phyloP scores from a whole-genome alignment of 306 rosid species.

The Benincasa hispida region DNA sequence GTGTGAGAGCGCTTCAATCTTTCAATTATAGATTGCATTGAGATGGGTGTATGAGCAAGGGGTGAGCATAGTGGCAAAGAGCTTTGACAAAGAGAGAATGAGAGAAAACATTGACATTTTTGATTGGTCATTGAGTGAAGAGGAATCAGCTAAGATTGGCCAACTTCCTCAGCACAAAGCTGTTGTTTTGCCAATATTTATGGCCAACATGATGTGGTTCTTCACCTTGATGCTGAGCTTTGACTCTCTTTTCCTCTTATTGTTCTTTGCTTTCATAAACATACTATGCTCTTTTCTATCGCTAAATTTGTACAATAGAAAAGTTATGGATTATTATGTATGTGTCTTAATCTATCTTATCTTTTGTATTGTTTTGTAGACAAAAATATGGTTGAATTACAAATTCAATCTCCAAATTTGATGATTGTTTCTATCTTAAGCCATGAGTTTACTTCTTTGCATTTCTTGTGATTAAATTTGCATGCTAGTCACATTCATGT shows the following conservation, averaged over 20 bases:
- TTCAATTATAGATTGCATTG: constrained; percentile 22
- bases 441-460: too few relatives aligned
- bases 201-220: constrained; percentile 26
- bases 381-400: too few relatives aligned
- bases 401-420: too few relatives aligned
- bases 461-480: too few relatives aligned
- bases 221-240: constrained; percentile 23
- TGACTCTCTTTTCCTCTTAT: not conserved
- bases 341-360: not conserved
- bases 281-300: not conserved
- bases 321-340: not conserved
- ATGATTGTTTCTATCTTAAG: too few relatives aligned
- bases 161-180: constrained; percentile 27
- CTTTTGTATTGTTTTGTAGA: too few relatives aligned
- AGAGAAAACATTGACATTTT: constrained; percentile 30
- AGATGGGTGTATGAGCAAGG: constrained; percentile 41
- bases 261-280: too few relatives aligned
- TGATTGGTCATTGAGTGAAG: constrained; percentile 22
- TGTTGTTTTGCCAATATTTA: constrained; percentile 19
- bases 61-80: constrained; percentile 30
- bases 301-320: not conserved
- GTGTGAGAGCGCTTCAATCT: too few relatives aligned
- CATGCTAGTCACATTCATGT: too few relatives aligned
- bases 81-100: constrained; percentile 32
- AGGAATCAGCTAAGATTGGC: constrained; percentile 20